Percentiles rank a stretch among this genome's conserved stretches.
phyloP scores from a whole-genome alignment of 31 red algal genomes.

The Endocladia muricata region DNA sequence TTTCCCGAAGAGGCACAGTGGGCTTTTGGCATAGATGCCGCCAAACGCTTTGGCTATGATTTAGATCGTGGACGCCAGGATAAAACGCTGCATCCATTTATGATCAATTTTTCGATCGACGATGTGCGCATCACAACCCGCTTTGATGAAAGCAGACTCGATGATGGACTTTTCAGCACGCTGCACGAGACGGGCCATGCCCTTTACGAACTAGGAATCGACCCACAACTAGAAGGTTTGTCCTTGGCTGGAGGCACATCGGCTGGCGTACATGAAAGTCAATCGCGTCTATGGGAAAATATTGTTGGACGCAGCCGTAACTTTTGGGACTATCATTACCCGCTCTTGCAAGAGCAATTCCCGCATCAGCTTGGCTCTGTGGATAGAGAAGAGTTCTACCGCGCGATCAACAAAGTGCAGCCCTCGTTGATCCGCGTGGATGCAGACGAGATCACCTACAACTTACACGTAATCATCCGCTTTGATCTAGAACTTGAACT shows the following conservation, averaged over 20 bases:
- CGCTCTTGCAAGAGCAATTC: constrained; percentile 9
- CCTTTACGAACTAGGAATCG: constrained; percentile 8
- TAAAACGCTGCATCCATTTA: constrained; percentile 9
- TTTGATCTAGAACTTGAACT: neutral
- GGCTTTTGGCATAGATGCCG: constrained; percentile 3
- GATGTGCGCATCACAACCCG: constrained; percentile 19
- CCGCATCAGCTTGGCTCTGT: neutral
- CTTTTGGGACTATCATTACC: constrained; percentile 8
- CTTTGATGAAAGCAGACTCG: constrained; percentile 4
- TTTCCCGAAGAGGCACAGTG: constrained; percentile 6
- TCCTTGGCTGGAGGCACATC: neutral
- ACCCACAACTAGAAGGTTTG: neutral
- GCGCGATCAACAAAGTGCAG: neutral
- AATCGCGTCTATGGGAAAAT: constrained; percentile 17
- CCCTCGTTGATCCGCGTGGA: constrained; percentile 11
- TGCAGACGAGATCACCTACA: constrained; percentile 17
- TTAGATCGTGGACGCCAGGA: constrained; percentile 7
- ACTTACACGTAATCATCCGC: constrained; percentile 10
- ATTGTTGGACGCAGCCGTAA: neutral
- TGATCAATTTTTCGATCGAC: neutral
- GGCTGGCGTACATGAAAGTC: constrained; percentile 8
- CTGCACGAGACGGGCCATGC: constrained; percentile 18
- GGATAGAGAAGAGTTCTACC: neutral
- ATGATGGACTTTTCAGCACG: neutral
- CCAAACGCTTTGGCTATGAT: constrained; percentile 4